Percentiles rank a stretch among this genome's conserved stretches.
These are phyloP conservation scores for Ganoderma meredithae DNA, from an alignment of 1,284 basidiomycete species.

Conservation along the genomic window DNA sequence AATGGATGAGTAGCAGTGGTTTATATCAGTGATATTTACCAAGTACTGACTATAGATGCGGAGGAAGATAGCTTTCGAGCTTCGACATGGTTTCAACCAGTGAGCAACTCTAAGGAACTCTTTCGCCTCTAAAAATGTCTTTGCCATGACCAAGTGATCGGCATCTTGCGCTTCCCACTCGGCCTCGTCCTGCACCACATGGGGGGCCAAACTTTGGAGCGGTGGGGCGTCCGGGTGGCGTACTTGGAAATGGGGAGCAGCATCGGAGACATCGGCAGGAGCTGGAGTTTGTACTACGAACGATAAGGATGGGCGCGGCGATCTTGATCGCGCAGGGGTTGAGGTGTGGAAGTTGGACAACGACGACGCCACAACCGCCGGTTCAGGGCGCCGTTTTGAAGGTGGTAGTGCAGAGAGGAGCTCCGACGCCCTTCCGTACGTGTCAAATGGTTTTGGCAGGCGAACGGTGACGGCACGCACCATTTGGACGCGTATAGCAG, in stretches of 20 bases:
- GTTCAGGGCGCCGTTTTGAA: conserved; percentile 45
- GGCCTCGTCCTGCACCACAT: conserved; percentile 46
- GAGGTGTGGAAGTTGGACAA: conserved; percentile 47
- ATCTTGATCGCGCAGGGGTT: conserved; percentile 56
- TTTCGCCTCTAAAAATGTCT: conserved; percentile 78
- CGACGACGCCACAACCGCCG: conserved; percentile 33
- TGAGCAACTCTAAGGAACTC: conserved; percentile 83
- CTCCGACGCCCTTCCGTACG: conserved; percentile 66
- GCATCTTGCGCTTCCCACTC: conserved; percentile 68
- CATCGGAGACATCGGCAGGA: conserved; percentile 28
- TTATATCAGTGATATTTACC: conserved; percentile 57
- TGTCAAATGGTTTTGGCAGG: conserved; percentile 12
- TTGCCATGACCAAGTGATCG: conserved; percentile 76
- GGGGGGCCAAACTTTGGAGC: conserved; percentile 29
- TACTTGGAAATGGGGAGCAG: conserved; percentile 24
- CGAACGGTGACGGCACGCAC: conserved; percentile 48
- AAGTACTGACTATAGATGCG: conserved; percentile 85
- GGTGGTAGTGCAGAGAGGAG: conserved; percentile 68
- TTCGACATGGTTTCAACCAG: conserved; percentile 67
- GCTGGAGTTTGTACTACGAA: conserved; percentile 48
- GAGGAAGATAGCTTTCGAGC: conserved; percentile 81
- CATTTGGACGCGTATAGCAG: conserved; percentile 70
- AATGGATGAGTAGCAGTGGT: conserved; percentile 19
- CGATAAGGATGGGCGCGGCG: conserved; percentile 46
- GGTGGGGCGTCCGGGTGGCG: conserved; percentile 39